Evolutionary conservation across 1,139 yeast genomes (phyloP).

Genomic region (Pichia sp.): DNA sequence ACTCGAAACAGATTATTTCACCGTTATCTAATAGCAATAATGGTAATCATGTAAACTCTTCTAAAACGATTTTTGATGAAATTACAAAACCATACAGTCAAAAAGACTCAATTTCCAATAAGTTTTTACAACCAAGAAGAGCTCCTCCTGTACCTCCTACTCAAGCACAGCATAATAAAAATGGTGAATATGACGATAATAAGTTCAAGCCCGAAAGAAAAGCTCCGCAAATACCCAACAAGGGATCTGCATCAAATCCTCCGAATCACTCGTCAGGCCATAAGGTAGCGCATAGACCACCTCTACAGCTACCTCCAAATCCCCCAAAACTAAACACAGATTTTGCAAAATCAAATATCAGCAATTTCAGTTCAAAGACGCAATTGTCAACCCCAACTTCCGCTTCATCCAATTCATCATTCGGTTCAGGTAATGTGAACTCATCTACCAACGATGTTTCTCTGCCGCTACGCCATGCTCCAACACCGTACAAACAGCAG

Average conservation of each 20-base stretch:
- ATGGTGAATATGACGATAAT: neutral
- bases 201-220: conserved; percentile 20
- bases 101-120: conserved; percentile 27
- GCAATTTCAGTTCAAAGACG: neutral
- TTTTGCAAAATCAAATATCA: no score
- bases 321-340: neutral
- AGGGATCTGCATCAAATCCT: neutral
- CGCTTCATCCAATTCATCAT: conserved; percentile 2
- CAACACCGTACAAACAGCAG: conserved; percentile 26
- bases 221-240: conserved; percentile 23
- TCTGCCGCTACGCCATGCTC: conserved; percentile 38
- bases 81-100: conserved; percentile 25
- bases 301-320: conserved; percentile 14
- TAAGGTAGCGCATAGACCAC: conserved; percentile 14
- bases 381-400: conserved; percentile 3
- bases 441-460: conserved; percentile 18
- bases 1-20: neutral
- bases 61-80: conserved; percentile 22
- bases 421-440: neutral
- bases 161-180: neutral
- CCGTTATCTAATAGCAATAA: neutral
- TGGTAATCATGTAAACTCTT: no score
- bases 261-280: no score
- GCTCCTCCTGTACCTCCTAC: conserved; percentile 48
- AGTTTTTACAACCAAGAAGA: conserved; percentile 40